Evolutionary conservation across 139 green algal genomes (phyloP).

Genomic region (Chlorella sp.): DNA sequence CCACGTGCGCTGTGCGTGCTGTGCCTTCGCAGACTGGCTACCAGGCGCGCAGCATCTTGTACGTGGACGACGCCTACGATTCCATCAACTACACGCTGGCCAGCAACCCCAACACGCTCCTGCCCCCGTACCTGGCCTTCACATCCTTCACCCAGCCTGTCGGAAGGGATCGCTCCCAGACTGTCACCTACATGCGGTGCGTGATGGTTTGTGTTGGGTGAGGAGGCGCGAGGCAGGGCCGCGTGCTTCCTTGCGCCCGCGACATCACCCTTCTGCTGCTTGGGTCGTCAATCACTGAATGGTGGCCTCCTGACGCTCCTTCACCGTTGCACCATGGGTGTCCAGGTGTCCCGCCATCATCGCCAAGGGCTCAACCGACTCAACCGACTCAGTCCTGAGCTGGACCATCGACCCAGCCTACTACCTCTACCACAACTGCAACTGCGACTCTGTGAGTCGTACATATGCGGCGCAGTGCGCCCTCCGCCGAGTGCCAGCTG

Average conservation of each 20-base stretch:
- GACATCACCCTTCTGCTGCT: too few species aligned
- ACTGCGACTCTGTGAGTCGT: not conserved
- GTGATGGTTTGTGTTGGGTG: too few species aligned
- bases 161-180: not conserved
- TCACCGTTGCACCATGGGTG: too few species aligned
- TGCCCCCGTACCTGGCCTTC: not conserved
- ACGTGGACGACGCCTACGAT: not conserved
- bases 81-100: not conserved
- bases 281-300: too few species aligned
- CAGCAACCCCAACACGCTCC: not conserved
- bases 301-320: too few species aligned
- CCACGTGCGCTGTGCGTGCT: not conserved
- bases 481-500: too few species aligned
- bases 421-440: slow-evolving; percentile 23
- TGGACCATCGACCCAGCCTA: slow-evolving; percentile 26
- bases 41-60: too few species aligned
- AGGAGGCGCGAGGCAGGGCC: too few species aligned
- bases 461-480: too few species aligned
- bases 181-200: not conserved
- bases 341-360: too few species aligned
- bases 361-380: too few species aligned
- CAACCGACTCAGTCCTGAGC: not conserved
- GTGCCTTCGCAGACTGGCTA: not conserved
- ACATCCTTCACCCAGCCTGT: not conserved
- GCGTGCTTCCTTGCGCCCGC: too few species aligned